These are phyloP conservation scores for Amanita thiersii DNA, from an alignment of 768 basidiomycete genomes.

Conservation along the genomic window DNA sequence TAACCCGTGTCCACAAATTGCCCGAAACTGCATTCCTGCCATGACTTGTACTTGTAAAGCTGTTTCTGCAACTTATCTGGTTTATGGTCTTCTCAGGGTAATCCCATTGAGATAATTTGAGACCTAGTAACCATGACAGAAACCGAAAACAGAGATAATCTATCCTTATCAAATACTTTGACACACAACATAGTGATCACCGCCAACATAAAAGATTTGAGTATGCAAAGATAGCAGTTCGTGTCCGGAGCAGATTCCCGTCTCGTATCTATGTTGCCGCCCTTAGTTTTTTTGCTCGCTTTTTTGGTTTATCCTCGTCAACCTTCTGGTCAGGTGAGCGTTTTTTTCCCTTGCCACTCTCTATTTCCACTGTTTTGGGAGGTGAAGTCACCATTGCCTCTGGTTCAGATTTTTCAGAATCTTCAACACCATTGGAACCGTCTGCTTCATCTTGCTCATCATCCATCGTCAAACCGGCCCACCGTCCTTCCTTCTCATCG, in stretches of 20 bases:
- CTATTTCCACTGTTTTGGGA: conserved; percentile 13
- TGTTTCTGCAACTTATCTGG: too few species aligned
- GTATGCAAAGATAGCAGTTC: too few species aligned
- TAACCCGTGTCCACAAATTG: too few species aligned
- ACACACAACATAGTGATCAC: too few species aligned
- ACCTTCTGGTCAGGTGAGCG: conserved; percentile 28
- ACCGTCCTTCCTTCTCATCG: conserved; percentile 46
- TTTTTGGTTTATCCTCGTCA: conserved; percentile 32
- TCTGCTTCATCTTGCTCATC: conserved; percentile 19
- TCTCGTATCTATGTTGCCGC: conserved; percentile 13
- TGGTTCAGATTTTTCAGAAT: conserved; percentile 14
- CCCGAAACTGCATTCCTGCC: too few species aligned
- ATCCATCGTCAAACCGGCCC: conserved; percentile 41
- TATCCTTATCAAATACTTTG: too few species aligned
- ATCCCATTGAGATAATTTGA: too few species aligned
- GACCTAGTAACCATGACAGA: too few species aligned
- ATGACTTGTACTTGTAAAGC: too few species aligned
- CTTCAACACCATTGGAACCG: conserved; percentile 14
- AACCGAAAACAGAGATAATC: too few species aligned
- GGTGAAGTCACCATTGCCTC: conserved; percentile 10
- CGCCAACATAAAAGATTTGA: too few species aligned
- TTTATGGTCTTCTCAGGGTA: too few species aligned
- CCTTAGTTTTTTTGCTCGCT: conserved; percentile 39
- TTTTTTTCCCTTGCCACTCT: conserved; percentile 24
- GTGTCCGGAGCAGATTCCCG: conserved; percentile 10